Evolutionary conservation across 331 rosid genomes (phyloP).

Genomic region (Pyrus hybrid): DNA sequence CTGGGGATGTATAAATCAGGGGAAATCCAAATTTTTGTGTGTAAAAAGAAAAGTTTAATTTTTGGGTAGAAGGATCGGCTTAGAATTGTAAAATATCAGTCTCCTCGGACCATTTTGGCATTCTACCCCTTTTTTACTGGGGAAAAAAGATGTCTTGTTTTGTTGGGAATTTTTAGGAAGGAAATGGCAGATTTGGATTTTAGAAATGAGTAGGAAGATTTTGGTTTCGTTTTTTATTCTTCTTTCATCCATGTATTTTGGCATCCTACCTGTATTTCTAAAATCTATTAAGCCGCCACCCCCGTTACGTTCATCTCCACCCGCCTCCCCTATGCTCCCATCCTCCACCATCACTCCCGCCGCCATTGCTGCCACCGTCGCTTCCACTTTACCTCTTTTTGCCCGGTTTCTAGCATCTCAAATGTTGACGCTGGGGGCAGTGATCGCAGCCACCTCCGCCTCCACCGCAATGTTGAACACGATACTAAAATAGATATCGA

Average conservation of each 20-base stretch:
- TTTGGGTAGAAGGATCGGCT: conserved; percentile 18
- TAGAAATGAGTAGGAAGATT: background rate
- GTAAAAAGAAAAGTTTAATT: conserved; percentile 27
- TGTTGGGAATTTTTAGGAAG: background rate
- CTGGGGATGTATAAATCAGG: conserved; percentile 13
- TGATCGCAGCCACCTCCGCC: no score
- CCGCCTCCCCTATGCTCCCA: no score
- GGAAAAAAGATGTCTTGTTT: background rate
- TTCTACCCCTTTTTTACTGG: background rate
- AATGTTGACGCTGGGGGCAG: no score
- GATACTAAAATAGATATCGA: no score
- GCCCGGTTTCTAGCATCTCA: no score
- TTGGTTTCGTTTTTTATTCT: background rate
- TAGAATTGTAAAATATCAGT: conserved; percentile 31
- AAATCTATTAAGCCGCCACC: no score
- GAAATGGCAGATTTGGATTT: background rate
- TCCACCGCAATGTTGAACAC: no score
- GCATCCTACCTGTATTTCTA: no score
- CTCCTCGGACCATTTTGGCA: background rate
- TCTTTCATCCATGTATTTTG: background rate
- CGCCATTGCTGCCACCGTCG: no score
- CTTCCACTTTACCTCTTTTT: no score
- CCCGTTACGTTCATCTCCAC: no score
- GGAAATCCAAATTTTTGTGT: conserved; percentile 21
- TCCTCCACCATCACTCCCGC: no score